Conservation (phyloP, 2,329 filamentous ascomycete species). For the Cordyceps javanica region DNA sequence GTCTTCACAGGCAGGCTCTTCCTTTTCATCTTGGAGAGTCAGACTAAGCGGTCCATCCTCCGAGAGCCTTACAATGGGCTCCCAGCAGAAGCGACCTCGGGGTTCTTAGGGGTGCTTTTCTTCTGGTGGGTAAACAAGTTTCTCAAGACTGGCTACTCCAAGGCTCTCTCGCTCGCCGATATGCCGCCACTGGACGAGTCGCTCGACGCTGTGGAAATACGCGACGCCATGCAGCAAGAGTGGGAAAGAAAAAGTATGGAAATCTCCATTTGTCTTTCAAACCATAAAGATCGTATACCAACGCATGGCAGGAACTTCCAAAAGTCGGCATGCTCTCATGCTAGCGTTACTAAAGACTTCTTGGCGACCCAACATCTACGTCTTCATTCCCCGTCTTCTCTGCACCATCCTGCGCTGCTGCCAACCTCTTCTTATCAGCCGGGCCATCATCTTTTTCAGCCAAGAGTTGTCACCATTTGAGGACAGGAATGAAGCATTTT, state of each 20-base stretch:
- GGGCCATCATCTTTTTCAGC: not conserved
- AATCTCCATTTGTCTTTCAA: not conserved
- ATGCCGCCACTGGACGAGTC: not conserved
- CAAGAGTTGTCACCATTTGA: not conserved
- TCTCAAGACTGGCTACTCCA: not conserved
- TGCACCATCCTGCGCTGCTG: not conserved
- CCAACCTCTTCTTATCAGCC: constrained; percentile 1
- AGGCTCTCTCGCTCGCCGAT: not conserved
- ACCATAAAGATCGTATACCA: not conserved
- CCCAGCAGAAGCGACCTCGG: not conserved
- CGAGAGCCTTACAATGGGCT: not conserved
- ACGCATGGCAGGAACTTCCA: not conserved
- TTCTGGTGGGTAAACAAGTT: constrained; percentile 3
- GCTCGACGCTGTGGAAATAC: not conserved
- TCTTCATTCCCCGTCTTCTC: not conserved
- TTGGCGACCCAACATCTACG: not conserved
- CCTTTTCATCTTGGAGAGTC: not conserved
- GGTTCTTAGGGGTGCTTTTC: not conserved
- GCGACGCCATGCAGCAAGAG: not conserved
- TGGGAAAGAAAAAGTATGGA: not conserved
- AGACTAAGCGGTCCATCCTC: not conserved
- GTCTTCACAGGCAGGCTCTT: not conserved
- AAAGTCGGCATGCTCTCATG: not conserved
- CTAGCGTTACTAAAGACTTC: not conserved
- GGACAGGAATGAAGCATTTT: constrained; percentile 1